Percentiles rank a stretch among this genome's conserved stretches.
These are phyloP conservation scores for Pythium rhizo-oryzae DNA, from an alignment of 352 stramenopile genomes.

Conservation along the genomic window DNA sequence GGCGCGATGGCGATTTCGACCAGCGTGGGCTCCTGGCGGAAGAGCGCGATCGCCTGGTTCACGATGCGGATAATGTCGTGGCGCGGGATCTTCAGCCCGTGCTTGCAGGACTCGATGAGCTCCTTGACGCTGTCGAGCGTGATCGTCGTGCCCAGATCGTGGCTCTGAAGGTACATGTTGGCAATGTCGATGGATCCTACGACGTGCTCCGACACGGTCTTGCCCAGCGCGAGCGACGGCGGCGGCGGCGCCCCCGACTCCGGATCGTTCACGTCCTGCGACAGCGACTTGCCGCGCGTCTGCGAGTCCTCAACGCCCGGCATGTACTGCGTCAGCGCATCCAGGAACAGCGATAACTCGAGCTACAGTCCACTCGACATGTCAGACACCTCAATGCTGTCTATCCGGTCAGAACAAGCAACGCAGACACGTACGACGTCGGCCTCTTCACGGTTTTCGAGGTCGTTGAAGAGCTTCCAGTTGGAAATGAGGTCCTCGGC, in stretches of 20 bases:
- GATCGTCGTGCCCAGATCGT: constrained; percentile 62
- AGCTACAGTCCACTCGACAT: constrained; percentile 38
- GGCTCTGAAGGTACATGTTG: constrained; percentile 78
- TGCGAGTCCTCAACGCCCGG: constrained; percentile 54
- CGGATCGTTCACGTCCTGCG: constrained; percentile 18
- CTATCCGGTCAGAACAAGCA: background rate
- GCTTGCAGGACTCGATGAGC: constrained; percentile 80
- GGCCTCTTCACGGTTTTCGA: constrained; percentile 85
- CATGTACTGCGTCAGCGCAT: constrained; percentile 78
- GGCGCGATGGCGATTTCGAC: constrained; percentile 70
- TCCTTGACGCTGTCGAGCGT: constrained; percentile 67
- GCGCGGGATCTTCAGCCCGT: constrained; percentile 77
- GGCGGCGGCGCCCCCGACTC: constrained; percentile 20
- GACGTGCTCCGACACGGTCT: constrained; percentile 62
- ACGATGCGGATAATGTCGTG: constrained; percentile 78
- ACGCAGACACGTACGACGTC: constrained; percentile 55
- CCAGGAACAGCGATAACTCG: constrained; percentile 80
- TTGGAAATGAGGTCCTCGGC: constrained; percentile 72
- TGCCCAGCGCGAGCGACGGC: constrained; percentile 30
- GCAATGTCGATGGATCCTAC: constrained; percentile 81
- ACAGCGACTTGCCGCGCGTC: constrained; percentile 23
- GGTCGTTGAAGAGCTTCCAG: constrained; percentile 89
- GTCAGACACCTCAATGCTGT: background rate
- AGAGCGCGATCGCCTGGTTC: constrained; percentile 54
- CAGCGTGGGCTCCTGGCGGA: constrained; percentile 60